Evolutionary conservation across 805 yeast species (phyloP).

Genomic region (Suhomyces kilbournensis): DNA sequence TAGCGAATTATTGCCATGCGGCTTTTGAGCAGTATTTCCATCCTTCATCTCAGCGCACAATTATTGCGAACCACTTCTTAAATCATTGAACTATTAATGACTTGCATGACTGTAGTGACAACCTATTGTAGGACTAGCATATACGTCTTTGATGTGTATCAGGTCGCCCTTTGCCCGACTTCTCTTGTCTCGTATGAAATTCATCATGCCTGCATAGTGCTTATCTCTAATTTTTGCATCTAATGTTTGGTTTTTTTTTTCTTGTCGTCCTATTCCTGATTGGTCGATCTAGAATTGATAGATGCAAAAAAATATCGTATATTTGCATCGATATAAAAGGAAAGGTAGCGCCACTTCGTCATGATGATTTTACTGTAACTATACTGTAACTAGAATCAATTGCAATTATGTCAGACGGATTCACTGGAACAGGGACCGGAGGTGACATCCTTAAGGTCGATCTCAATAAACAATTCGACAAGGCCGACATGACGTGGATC

Average conservation of each 20-base stretch:
- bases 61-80: background rate
- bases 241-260: background rate
- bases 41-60: background rate
- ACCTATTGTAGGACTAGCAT: background rate
- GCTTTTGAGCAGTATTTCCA: background rate
- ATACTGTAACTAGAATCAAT: background rate
- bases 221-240: background rate
- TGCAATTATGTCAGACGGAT: constrained; percentile 12
- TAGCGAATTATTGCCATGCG: background rate
- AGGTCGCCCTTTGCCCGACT: background rate
- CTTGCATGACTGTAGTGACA: background rate
- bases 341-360: background rate
- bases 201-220: constrained; percentile 1
- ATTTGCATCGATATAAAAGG: background rate
- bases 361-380: background rate
- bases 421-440: constrained; percentile 66
- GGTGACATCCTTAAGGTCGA: constrained; percentile 75
- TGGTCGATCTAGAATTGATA: background rate
- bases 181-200: background rate
- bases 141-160: background rate
- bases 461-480: constrained; percentile 65
- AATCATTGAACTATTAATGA: no score
- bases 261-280: background rate
- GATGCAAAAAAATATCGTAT: background rate
- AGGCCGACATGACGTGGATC: constrained; percentile 84